Evolutionary conservation across 768 basidiomycete species (phyloP).

Genomic region (Mycena polygramma): DNA sequence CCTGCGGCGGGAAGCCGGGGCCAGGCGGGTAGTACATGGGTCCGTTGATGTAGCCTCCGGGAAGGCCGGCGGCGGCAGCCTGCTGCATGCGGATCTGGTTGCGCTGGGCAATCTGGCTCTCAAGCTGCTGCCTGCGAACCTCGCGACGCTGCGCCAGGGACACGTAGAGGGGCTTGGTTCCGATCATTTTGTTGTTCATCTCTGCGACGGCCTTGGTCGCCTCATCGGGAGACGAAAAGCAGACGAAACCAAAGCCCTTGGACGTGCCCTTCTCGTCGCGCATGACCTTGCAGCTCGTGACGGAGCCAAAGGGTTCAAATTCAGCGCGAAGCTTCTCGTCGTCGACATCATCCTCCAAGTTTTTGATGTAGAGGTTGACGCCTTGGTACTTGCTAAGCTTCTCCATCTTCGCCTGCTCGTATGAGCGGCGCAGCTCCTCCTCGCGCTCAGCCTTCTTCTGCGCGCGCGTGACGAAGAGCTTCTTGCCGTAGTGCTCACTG

Average conservation of each 20-base stretch:
- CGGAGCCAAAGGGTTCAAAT: slow-evolving; percentile 96
- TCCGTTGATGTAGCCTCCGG: slow-evolving; percentile 85
- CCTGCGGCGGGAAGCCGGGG: slow-evolving; percentile 85
- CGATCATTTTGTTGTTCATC: slow-evolving; percentile 99
- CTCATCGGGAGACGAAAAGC: slow-evolving; percentile 98
- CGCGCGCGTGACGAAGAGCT: slow-evolving; percentile 94
- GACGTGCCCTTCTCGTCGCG: slow-evolving; percentile 94
- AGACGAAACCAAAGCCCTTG: slow-evolving; percentile 99
- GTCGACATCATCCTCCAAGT: slow-evolving; percentile 97
- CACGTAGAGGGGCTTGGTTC: slow-evolving; percentile 97
- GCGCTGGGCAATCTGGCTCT: slow-evolving; percentile 98
- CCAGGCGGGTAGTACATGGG: slow-evolving; percentile 92
- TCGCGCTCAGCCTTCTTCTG: slow-evolving; percentile 99
- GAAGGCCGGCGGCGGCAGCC: slow-evolving; percentile 88
- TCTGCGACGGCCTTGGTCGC: slow-evolving; percentile 99
- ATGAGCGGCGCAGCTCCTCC: slow-evolving; percentile 92
- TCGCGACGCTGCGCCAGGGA: slow-evolving; percentile 98
- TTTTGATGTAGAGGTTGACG: slow-evolving; percentile 99
- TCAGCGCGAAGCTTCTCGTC: slow-evolving; percentile 97
- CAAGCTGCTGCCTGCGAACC: slow-evolving; percentile 97
- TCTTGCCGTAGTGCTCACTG: slow-evolving; percentile 84
- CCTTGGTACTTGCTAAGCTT: slow-evolving; percentile 98
- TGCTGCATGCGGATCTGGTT: slow-evolving; percentile 98
- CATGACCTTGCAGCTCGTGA: slow-evolving; percentile 99
- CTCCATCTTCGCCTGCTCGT: slow-evolving; percentile 97